A percentile compares a stretch with the other conserved stretches of the same genome.
Conservation (phyloP, 768 basidiomycete species). For the Tylopilus rubrobrunneus region DNA sequence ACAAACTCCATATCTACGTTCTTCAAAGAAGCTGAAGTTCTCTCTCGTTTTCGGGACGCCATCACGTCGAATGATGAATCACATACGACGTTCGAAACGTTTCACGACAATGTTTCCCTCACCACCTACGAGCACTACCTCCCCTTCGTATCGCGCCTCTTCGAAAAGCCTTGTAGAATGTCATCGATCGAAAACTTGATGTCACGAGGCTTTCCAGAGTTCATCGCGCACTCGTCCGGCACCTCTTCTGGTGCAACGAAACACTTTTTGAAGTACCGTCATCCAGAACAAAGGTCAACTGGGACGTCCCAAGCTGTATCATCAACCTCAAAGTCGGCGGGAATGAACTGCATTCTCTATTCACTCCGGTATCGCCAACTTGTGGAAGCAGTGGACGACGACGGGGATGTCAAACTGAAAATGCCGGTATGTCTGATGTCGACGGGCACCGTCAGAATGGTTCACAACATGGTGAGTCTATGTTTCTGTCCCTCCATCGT, state of each 20-base stretch:
- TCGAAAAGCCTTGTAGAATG: conserved; percentile 19
- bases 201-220: conserved; percentile 20
- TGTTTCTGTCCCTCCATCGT: not conserved
- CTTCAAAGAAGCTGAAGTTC: conserved; percentile 13
- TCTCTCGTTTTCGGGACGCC: conserved; percentile 13
- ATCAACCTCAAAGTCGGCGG: conserved; percentile 7
- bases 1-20: conserved; percentile 17
- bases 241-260: conserved; percentile 16
- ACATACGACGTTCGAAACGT: conserved; percentile 3
- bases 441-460: conserved; percentile 22
- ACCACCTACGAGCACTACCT: conserved; percentile 17
- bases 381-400: conserved; percentile 4
- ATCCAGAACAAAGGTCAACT: conserved; percentile 20
- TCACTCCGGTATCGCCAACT: conserved; percentile 17
- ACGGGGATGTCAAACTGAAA: conserved; percentile 10
- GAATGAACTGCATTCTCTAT: conserved; percentile 20
- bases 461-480: conserved; percentile 12
- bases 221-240: conserved; percentile 20
- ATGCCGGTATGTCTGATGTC: conserved; percentile 21
- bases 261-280: conserved; percentile 19
- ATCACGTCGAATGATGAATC: not conserved
- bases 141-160: conserved; percentile 18
- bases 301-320: conserved; percentile 12
- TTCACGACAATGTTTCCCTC: conserved; percentile 16
- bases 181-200: conserved; percentile 20